Evolutionary conservation across 768 basidiomycete genomes (phyloP).

Genomic region (Tylopilus intermedius): DNA sequence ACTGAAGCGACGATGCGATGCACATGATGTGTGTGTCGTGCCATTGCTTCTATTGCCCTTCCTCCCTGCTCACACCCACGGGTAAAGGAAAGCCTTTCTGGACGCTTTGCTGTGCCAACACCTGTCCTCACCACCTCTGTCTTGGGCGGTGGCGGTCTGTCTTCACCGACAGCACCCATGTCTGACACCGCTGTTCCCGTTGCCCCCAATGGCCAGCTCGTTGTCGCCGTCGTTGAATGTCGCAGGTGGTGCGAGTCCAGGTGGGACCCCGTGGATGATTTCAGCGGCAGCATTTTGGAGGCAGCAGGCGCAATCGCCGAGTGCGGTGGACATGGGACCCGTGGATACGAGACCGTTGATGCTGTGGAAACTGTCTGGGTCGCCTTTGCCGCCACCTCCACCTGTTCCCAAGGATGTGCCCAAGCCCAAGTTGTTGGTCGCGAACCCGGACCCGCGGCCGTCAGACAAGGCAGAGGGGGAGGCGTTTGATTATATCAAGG

Average conservation of each 20-base stretch:
- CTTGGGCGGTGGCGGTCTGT: too few species aligned
- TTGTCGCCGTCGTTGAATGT: slow-evolving; percentile 29
- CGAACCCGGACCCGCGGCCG: slow-evolving; percentile 25
- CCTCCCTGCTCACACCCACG: too few species aligned
- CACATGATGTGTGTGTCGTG: too few species aligned
- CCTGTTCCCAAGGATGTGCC: not conserved
- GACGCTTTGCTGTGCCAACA: too few species aligned
- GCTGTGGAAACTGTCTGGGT: slow-evolving; percentile 41
- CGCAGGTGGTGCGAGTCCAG: slow-evolving; percentile 20
- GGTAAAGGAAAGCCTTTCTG: too few species aligned
- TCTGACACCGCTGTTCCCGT: too few species aligned
- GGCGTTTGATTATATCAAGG: slow-evolving; percentile 54
- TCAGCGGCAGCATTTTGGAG: slow-evolving; percentile 73
- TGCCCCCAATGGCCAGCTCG: slow-evolving; percentile 27
- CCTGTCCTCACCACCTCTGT: too few species aligned
- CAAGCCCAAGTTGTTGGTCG: slow-evolving; percentile 21
- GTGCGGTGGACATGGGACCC: slow-evolving; percentile 18
- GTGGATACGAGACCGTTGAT: slow-evolving; percentile 46
- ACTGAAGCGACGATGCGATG: too few species aligned
- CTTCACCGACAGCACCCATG: too few species aligned
- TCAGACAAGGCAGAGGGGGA: slow-evolving; percentile 32
- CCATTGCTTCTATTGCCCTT: too few species aligned
- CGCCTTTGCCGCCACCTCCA: slow-evolving; percentile 22
- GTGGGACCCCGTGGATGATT: slow-evolving; percentile 49
- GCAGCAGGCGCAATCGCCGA: slow-evolving; percentile 36